Base-by-base conservation (phyloP, 352 stramenopile genomes). In the Globisporangium alternatum region DNA sequence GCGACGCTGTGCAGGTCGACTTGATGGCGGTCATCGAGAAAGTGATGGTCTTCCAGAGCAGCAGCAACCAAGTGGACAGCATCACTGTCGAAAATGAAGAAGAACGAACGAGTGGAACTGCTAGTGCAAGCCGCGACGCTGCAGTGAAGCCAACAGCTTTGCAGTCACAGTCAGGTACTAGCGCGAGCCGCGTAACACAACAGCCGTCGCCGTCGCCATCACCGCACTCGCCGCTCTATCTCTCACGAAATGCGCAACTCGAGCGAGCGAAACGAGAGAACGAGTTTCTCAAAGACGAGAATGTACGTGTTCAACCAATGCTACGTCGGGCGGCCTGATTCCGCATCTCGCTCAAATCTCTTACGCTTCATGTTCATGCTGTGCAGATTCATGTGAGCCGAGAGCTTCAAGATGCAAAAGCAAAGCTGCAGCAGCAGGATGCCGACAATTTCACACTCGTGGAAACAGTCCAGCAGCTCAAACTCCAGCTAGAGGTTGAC, bases 1-100 rank as follows among this genome's bases (percentile, higher is more conserved):
- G 81, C 44, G 75, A 85, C n/a, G 68, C 57, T 0, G 77, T 85
- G 5, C 83, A 91, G 60, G 72, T 76, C 2, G 73, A 88, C 60
- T 69, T 91, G n/a, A 89, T 89, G 76, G 57, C 60, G 0, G 72
- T 78, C n/a, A 90, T 91, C 48, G 81, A 91, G 55, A 74, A 68
- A 28, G 69, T 85, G 8, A 76, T 89, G 67, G 51, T 49, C n/a
- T 56, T 37, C 12, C 55, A 74, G 17, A 53, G 21, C 60, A 61
- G 15, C 28, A 54, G n/a, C 57, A 59, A 12, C 10, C 21, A 31
- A 53, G 21, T 10, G 7, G 54, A 54, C 2, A 59, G 39, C 37
- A 55, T 8, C 19, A 8, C 22, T 22, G 53, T 28, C 10, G 35
- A 52, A 10, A n/a, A 44, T 19, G 25, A 44, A 25, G 35, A 55